Percentiles rank a stretch among this genome's conserved stretches.
These are phyloP conservation scores for Solanum appendiculatum DNA, from an alignment of 257 asterid genomes.

Conservation along the genomic window DNA sequence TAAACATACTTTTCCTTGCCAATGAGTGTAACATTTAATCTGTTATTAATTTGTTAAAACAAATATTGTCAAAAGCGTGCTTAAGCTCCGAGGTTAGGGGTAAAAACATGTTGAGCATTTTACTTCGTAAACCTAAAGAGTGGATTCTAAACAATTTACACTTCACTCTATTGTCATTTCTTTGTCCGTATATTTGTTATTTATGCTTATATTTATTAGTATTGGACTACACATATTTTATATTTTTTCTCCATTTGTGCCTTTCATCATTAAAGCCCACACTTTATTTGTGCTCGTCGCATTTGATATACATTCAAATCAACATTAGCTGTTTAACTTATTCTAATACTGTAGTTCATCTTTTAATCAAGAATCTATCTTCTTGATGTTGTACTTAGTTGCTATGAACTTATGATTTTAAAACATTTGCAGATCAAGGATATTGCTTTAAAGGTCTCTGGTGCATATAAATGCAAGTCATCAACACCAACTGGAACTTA, in stretches of 20 bases:
- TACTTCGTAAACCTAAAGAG: background rate
- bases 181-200: background rate
- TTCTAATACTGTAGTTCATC: background rate
- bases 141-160: background rate
- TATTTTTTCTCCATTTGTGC: background rate
- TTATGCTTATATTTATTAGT: background rate
- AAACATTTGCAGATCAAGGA: conserved; percentile 62
- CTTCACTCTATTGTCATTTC: background rate
- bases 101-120: background rate
- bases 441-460: conserved; percentile 84
- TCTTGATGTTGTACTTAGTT: background rate
- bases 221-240: background rate
- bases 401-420: background rate
- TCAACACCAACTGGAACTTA: conserved; percentile 29
- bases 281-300: background rate
- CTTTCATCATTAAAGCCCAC: background rate
- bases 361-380: background rate
- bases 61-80: background rate
- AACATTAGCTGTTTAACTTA: background rate
- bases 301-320: background rate
- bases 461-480: conserved; percentile 58
- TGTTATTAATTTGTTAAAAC: background rate
- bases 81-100: background rate
- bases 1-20: background rate
- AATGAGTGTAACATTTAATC: background rate